Percentiles rank a stretch among this genome's conserved stretches.
Evolutionary conservation across 164 flowering plant genomes (phyloP).

Genomic region (Vitis labrusca): DNA sequence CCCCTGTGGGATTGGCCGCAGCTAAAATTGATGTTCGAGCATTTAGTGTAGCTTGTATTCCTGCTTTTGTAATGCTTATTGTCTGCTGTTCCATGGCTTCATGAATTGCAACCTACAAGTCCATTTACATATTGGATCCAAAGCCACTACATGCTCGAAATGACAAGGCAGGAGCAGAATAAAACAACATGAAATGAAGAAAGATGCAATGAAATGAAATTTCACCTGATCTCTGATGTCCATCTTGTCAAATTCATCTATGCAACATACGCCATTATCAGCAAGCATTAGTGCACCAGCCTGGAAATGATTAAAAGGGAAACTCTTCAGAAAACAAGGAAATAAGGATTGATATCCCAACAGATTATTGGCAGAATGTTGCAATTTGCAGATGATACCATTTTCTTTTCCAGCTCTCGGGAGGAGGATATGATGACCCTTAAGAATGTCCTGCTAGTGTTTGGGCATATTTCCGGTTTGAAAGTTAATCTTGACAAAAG

Average conservation of each 20-base stretch:
- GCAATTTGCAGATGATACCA: too few species aligned
- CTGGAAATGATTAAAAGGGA: constrained; percentile 33
- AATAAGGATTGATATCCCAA: neutral
- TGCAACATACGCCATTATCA: constrained; percentile 95
- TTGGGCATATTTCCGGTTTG: too few species aligned
- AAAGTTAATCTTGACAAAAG: too few species aligned
- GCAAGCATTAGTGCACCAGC: constrained; percentile 99
- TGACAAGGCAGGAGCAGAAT: neutral
- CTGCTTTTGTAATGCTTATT: constrained; percentile 97
- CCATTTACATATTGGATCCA: constrained; percentile 14
- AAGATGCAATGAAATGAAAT: neutral
- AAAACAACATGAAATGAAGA: neutral
- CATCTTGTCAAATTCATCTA: constrained; percentile 99
- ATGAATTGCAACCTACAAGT: constrained; percentile 87
- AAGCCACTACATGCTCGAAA: constrained; percentile 1
- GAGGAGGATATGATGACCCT: too few species aligned
- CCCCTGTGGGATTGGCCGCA: constrained; percentile 96
- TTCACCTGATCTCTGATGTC: constrained; percentile 89
- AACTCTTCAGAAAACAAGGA: neutral
- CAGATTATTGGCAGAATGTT: neutral
- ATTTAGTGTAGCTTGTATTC: constrained; percentile 94
- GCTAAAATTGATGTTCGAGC: constrained; percentile 96
- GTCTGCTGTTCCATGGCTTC: constrained; percentile 99
- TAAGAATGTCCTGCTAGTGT: too few species aligned
- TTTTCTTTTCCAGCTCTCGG: too few species aligned